These are phyloP conservation scores for Pestalotiopsis sp. DNA, from an alignment of 2,329 filamentous ascomycete genomes.

Conservation along the genomic window DNA sequence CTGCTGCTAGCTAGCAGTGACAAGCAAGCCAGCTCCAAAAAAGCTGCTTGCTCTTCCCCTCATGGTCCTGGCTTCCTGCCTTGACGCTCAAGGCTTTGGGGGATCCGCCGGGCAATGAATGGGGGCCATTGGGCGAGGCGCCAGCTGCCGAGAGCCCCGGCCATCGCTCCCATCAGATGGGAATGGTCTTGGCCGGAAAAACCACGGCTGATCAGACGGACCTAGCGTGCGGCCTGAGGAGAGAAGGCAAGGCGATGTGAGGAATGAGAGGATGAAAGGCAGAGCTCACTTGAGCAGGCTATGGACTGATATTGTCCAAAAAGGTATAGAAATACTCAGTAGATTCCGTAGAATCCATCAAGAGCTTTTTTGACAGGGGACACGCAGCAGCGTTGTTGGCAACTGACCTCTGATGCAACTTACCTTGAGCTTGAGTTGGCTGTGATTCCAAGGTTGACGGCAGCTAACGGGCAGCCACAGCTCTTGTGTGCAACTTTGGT, in stretches of 20 bases:
- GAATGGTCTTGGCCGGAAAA: slow-evolving; percentile 6
- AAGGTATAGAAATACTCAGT: background rate
- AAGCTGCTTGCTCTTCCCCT: background rate
- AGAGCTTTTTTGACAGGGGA: background rate
- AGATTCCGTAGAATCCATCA: background rate
- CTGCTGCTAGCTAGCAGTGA: background rate
- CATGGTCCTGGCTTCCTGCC: background rate
- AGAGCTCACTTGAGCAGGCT: background rate
- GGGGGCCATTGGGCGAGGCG: background rate
- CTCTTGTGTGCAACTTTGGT: slow-evolving; percentile 11
- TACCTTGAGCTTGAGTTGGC: slow-evolving; percentile 5
- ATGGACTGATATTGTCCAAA: background rate
- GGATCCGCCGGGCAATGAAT: background rate
- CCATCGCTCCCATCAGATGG: background rate
- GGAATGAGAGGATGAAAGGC: background rate
- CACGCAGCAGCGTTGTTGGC: background rate
- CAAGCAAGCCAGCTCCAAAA: background rate
- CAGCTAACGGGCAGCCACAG: slow-evolving; percentile 11
- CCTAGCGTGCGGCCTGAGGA: slow-evolving; percentile 14
- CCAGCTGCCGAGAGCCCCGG: background rate
- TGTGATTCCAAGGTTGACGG: slow-evolving; percentile 1
- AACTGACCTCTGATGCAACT: slow-evolving; percentile 13
- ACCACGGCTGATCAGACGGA: slow-evolving; percentile 13
- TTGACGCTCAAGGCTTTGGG: background rate
- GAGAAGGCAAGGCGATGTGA: background rate